phyloP scores from a whole-genome alignment of 164 flowering plant species.

The Euptelea pleiosperma region DNA sequence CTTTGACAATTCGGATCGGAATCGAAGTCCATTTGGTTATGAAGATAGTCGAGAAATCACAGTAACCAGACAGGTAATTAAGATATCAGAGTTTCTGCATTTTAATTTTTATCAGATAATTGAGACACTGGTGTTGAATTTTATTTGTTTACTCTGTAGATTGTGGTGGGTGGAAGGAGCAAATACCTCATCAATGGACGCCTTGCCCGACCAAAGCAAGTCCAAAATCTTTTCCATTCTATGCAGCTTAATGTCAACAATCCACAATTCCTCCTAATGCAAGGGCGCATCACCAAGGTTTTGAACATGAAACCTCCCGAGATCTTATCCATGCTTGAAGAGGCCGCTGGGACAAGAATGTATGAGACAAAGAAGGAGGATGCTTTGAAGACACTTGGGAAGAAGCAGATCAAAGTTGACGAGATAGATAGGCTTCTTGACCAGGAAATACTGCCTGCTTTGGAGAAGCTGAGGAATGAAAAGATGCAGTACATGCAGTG shows the following conservation, averaged over 20 bases:
- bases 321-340: conserved; percentile 96
- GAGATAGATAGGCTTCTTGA: conserved; percentile 97
- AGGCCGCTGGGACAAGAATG: conserved; percentile 99
- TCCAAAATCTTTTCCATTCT: conserved; percentile 97
- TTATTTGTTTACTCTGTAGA: conserved; percentile 43
- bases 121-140: not conserved
- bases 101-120: not conserved
- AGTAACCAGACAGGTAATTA: conserved; percentile 95
- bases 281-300: conserved; percentile 99
- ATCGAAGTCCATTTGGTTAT: conserved; percentile 88
- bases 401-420: conserved; percentile 95
- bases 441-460: conserved; percentile 89
- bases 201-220: conserved; percentile 96
- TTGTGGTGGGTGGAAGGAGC: conserved; percentile 99
- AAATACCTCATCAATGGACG: conserved; percentile 96
- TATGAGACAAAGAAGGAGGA: conserved; percentile 96
- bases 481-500: conserved; percentile 94
- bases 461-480: conserved; percentile 92
- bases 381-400: conserved; percentile 93
- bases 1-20: conserved; percentile 77
- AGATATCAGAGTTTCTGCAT: too few species aligned
- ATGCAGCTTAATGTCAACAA: conserved; percentile 98
- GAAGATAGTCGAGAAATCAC: conserved; percentile 89
- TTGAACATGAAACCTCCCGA: conserved; percentile 99
- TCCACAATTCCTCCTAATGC: conserved; percentile 99